These are phyloP conservation scores for Akanthomyces uredinophilus DNA, from an alignment of 2,329 filamentous ascomycete genomes.

Conservation along the genomic window DNA sequence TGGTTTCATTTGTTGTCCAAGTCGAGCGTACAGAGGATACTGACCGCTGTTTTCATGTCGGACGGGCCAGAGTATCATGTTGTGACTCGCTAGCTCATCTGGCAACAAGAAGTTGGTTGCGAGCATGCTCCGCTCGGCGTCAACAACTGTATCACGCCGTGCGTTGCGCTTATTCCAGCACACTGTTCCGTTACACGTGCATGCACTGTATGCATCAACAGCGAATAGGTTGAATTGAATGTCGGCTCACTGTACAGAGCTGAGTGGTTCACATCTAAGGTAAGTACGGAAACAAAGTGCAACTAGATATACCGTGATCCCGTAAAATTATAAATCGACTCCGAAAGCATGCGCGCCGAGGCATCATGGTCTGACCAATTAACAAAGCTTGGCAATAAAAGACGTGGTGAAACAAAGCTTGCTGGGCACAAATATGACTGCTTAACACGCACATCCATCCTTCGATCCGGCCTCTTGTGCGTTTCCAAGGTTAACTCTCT, in stretches of 20 bases:
- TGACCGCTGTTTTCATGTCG: not conserved
- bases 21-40: too few relatives aligned
- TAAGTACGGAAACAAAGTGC: slow-evolving; percentile 4
- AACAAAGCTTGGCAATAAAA: slow-evolving; percentile 12
- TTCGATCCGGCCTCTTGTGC: slow-evolving; percentile 71
- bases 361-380: slow-evolving; percentile 10
- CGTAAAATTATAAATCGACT: slow-evolving; percentile 12
- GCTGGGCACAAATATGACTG: slow-evolving; percentile 2
- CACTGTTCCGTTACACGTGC: not conserved
- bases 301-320: slow-evolving; percentile 15
- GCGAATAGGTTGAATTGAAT: not conserved
- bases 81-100: not conserved
- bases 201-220: not conserved
- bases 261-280: slow-evolving; percentile 11
- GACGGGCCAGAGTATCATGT: not conserved
- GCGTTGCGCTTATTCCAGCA: not conserved
- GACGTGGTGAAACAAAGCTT: slow-evolving; percentile 10
- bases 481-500: slow-evolving; percentile 77
- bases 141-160: not conserved
- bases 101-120: not conserved
- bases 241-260: not conserved
- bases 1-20: not conserved
- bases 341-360: slow-evolving; percentile 11
- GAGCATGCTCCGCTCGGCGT: not conserved
- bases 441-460: slow-evolving; percentile 83